Evolutionary conservation across 2,329 filamentous ascomycete species (phyloP), one percentile per base, ranked within the genome.

Genomic region (Coleophoma cylindrospora): DNA sequence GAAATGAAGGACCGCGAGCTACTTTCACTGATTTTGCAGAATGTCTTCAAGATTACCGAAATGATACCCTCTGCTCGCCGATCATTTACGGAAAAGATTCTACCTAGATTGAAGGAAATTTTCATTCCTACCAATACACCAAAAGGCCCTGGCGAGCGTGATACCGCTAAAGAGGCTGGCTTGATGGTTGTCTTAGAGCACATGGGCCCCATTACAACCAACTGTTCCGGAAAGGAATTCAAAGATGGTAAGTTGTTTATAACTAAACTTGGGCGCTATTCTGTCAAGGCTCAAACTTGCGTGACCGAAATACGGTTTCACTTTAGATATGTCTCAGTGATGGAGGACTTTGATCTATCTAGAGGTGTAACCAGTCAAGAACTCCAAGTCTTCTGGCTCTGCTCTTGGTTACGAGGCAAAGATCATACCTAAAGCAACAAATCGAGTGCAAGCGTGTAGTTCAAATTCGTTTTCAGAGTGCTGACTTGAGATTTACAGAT

Each of bases 1-100:
- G 92, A 99, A 68, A 83, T 91, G 66, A 97, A 99, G 64, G 94
- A 99, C 62, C 86, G 83, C 46, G 91, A 96, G 40, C 76, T 97
- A 1, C 73, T 96, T 5, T 85, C 91, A 0, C 72, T 92, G 40
- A 90, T 97, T 34, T 71, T 99, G 17, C 89, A 94, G 53, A 97
- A 96, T 56, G 77, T 96, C 19, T 96, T 99, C 70, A 91, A 89
- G 54, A 95, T 97, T 36, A 75, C 96, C 47, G 82, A 86, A 48
- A 77, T 88, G 33, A 74, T 96, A 46, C 89, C 91, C 0, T 84
- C 83, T 6, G 86, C 87, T 10, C 87, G 84, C 59, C 82, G 90
- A 34, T 80, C 86, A 0, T 95, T 99, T 63, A 83, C 84, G 0
- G 91, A 96, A 40, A 89, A 84, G 65, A 86, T 97, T 11, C 83